Evolutionary conservation across 108 stramenopile genomes (phyloP), one percentile per base, ranked within the genome.

Genomic region (Aurantiochytrium sp.): DNA sequence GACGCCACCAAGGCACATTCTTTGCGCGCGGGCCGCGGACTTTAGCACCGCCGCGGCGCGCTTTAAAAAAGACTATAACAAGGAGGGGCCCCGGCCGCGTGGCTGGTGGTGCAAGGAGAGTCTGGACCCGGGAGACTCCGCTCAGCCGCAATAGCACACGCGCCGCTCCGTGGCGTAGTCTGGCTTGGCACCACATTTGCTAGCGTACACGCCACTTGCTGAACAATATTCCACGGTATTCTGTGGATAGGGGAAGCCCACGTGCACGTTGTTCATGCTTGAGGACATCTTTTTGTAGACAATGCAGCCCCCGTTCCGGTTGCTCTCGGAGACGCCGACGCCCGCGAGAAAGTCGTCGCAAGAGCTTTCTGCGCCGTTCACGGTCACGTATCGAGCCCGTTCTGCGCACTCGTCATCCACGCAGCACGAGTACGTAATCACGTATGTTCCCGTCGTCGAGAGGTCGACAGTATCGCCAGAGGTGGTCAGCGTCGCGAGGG

Each of bases 81-180:
- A 81, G 12, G 24, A 1, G 36, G 73, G 39, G 12, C 39, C 39
- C 1, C 73, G 42, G 39, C 73, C 73, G n/a, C 42, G 24, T 21
- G 42, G 73, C 0, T 41, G 73, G 73, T 81, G 73, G 73, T 81
- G 73, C 27, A 81, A 65, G 34, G 59, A 65, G n/a, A n/a, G n/a
- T n/a, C n/a, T n/a, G n/a, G 50, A 52, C 15, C 17, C 2, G 1
- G 50, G 17, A 52, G 17, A 3, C 8, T 52, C 17, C 15, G 17
- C 4, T 4, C 24, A 65, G 0, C 32, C 59, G 39, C 73, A 81
- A 81, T 81, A 81, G 30, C 73, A 81, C 6, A 81, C 73, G 27
- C 73, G 39, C 30, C 73, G 39, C 6, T 81, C 36, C 8, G 12
- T 22, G 0, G 39, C 24, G 1, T 21, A 39, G 2, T 81, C 73